Evolutionary conservation across 1,284 basidiomycete species (phyloP).

Genomic region (Cutaneotrichosporon sp.): DNA sequence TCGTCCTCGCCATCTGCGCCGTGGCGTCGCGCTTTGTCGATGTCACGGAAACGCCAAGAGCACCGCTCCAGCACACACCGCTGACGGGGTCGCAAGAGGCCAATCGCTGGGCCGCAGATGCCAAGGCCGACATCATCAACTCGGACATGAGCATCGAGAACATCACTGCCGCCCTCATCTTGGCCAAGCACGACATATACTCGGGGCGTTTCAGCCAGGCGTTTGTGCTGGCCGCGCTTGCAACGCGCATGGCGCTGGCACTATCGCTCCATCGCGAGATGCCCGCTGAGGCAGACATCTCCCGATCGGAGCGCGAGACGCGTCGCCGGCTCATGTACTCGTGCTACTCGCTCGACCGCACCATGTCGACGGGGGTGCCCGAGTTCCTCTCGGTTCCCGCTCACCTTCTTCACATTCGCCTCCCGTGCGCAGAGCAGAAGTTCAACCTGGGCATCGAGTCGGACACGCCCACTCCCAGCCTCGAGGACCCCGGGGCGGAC

Average conservation of each 20-base stretch:
- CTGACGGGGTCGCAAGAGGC: slow-evolving; percentile 11
- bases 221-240: slow-evolving; percentile 21
- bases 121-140: slow-evolving; percentile 20
- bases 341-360: slow-evolving; percentile 31
- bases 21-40: slow-evolving; percentile 25
- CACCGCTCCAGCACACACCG: not conserved
- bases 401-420: slow-evolving; percentile 7
- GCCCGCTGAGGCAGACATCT: slow-evolving; percentile 9
- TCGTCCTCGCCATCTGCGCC: slow-evolving; percentile 27
- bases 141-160: slow-evolving; percentile 27
- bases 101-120: slow-evolving; percentile 24
- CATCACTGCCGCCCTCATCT: slow-evolving; percentile 25
- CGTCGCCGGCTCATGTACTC: slow-evolving; percentile 28
- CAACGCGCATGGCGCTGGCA: slow-evolving; percentile 23
- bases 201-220: slow-evolving; percentile 22
- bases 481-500: slow-evolving; percentile 11
- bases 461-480: slow-evolving; percentile 13
- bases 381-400: slow-evolving; percentile 20
- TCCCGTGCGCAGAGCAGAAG: slow-evolving; percentile 24
- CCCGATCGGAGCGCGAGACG: slow-evolving; percentile 25
- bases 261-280: slow-evolving; percentile 24
- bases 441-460: slow-evolving; percentile 17
- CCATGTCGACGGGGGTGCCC: slow-evolving; percentile 29
- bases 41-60: not conserved
- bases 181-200: slow-evolving; percentile 31